These are phyloP conservation scores for Candida golubevii DNA, from an alignment of 805 yeast species.

Conservation along the genomic window DNA sequence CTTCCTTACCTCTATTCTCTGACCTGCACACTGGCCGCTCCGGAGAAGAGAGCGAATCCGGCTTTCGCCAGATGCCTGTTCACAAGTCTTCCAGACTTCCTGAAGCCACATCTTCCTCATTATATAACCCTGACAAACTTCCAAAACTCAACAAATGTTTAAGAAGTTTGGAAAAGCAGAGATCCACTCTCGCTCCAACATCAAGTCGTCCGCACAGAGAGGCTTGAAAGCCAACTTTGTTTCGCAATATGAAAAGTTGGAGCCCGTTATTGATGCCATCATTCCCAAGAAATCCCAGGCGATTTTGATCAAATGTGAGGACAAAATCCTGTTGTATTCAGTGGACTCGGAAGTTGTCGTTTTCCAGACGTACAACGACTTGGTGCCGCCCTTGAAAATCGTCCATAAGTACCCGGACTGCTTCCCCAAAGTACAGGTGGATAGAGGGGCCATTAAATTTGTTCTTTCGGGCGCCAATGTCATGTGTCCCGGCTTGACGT, in stretches of 20 bases:
- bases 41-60: neutral
- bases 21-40: neutral
- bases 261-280: slow-evolving; percentile 70
- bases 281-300: slow-evolving; percentile 88
- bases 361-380: slow-evolving; percentile 75
- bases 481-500: slow-evolving; percentile 94
- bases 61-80: neutral
- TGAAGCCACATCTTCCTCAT: no score
- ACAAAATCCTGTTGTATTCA: slow-evolving; percentile 73
- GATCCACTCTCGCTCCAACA: slow-evolving; percentile 83
- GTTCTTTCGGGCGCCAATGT: slow-evolving; percentile 94
- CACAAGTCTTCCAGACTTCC: no score
- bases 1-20: no score
- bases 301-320: slow-evolving; percentile 80
- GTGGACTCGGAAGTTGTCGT: slow-evolving; percentile 70
- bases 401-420: slow-evolving; percentile 80
- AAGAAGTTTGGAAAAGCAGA: slow-evolving; percentile 77
- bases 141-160: slow-evolving; percentile 33
- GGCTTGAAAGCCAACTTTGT: slow-evolving; percentile 74
- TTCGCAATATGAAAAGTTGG: slow-evolving; percentile 68
- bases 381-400: slow-evolving; percentile 69
- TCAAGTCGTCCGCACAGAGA: slow-evolving; percentile 92
- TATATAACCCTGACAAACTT: neutral
- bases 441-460: slow-evolving; percentile 93
- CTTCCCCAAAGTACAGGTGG: slow-evolving; percentile 86